Base-by-base conservation (phyloP, 805 yeast genomes). In the Lachancea sp. region DNA sequence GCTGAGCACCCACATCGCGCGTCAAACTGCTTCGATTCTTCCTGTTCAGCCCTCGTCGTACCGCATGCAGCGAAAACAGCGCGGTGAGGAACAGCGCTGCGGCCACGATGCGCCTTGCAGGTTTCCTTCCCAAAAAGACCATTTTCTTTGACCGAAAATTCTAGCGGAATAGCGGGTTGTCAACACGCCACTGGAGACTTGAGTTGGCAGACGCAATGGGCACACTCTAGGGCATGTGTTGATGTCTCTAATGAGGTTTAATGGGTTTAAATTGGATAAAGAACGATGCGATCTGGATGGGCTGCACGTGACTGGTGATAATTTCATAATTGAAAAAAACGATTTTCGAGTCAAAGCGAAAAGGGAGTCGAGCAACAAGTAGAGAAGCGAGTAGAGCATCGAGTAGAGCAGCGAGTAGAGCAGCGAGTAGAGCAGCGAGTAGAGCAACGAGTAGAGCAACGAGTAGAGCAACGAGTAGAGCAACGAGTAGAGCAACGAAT, bases 1-100 rank as follows among this genome's bases (percentile, higher is more conserved):
- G 31, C 16, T 36, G 39, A 3, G 39, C 39, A 9, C 39, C 39
- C 4, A 36, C 22, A 17, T 36, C 39, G 13, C 31, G 39, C 19
- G 30, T 22, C 31, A 36, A 15, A 19, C 39, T 36, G 19, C 13
- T 22, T 15, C 39, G 7, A 17, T 19, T 17, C 6, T n/a, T 22
- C 19, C 13, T 13, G 15, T 12, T 13, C 19, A 36, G 19, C 18
- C 13, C 29, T 3, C 13, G 31, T 11, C 30, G 17, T 18, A 22
- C 16, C 11, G 29, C 20, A 31, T 15, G 18, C 18, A 36, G 5
- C 4, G 16, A 15, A 13, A 29, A 36, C 20, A 36, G n/a, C 16
- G 20, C 17, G 3, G 15, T 31, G 13, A 25, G 20, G 12, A 25
- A 19, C 31, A 36, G 19, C 5, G n/a, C 20, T 26, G 31, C 39